Conservation (phyloP, 441 rosid genomes). For the Iberis amara region DNA sequence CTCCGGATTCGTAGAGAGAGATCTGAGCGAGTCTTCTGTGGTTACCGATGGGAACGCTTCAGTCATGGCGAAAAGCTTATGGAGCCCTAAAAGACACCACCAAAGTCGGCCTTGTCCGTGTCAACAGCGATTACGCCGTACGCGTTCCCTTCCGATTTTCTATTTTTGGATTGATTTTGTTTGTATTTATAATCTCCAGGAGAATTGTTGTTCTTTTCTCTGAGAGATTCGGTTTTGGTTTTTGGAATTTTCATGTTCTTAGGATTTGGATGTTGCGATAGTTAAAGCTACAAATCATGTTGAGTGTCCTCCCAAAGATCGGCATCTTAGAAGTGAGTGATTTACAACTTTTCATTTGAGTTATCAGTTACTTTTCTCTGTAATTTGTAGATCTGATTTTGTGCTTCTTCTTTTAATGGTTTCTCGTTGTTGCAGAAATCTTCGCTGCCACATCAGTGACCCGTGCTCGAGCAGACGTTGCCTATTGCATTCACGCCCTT, state of each 20-base stretch:
- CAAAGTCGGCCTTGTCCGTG: constrained; percentile 99
- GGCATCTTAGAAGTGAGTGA: constrained; percentile 79
- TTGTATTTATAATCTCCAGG: not conserved
- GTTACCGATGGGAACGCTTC: constrained; percentile 74
- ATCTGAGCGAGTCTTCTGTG: constrained; percentile 35
- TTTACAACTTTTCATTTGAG: not conserved
- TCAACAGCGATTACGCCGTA: constrained; percentile 96
- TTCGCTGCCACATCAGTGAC: constrained; percentile 59
- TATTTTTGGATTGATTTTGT: not conserved
- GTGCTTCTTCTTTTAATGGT: not conserved
- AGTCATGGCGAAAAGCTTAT: constrained; percentile 89
- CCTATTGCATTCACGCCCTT: constrained; percentile 68
- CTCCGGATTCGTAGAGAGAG: constrained; percentile 23
- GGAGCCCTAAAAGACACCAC: constrained; percentile 96
- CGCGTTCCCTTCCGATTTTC: constrained; percentile 7
- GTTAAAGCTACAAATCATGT: constrained; percentile 97
- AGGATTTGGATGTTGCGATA: constrained; percentile 96
- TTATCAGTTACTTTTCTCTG: not conserved
- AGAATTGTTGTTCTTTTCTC: not conserved
- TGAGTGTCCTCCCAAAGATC: constrained; percentile 93
- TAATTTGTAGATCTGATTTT: constrained; percentile 24
- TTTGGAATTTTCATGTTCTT: constrained; percentile 17
- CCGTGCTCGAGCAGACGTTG: constrained; percentile 78
- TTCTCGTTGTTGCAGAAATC: constrained; percentile 50
- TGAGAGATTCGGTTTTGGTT: constrained; percentile 18